Evolutionary conservation across 192 early-diverging fungal species (phyloP), one percentile per base, ranked within the genome.

Genomic region (Gamsiella multidivaricata): DNA sequence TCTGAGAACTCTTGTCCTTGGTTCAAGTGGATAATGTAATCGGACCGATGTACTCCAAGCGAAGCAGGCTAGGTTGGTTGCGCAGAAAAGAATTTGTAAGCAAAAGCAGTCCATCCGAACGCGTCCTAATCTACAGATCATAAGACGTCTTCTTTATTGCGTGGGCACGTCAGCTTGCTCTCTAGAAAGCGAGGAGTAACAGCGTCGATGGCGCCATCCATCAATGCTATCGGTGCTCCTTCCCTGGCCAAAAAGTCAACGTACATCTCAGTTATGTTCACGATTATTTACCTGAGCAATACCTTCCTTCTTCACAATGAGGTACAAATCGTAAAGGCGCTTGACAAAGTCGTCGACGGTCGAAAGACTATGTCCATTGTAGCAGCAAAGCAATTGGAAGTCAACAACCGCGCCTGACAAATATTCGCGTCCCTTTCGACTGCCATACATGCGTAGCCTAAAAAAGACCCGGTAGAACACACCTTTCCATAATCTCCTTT

Each of bases 11-110:
- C 79, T 2, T 80, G 80, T 47, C 78, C 80, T 23, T 41, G 63
- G 33, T 84, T 80, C 36, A 88, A 78, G 76, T 98, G 90, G 18
- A 97, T 82, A 49, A 99, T 78, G 68, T 99, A 99, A 81, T 99
- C 97, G 22, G 92, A 95, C 47, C 97, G 88, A 80, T 95, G 92
- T 22, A 98, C 84, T 47, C 94, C 95, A n/a, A 99, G 65, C 26
- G 87, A 88, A 12, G 90, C 87, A 25, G 87, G 61, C 85, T 89
- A 70, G 28, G 11, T 5, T 6, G 8, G 18, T 29, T 4, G 8
- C 31, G 9, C 33, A 36, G 18, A n/a, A 4, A 25, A 6, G 46
- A 7, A 62, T 62, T 62, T 62, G 60, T 62, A 49, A 62, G 60
- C 60, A 34, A 70, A 62, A 62, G 58, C 69, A 61, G 59, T 61